phyloP scores from a whole-genome alignment of 2,329 filamentous ascomycete genomes.

The Chlorencoelia australis region DNA sequence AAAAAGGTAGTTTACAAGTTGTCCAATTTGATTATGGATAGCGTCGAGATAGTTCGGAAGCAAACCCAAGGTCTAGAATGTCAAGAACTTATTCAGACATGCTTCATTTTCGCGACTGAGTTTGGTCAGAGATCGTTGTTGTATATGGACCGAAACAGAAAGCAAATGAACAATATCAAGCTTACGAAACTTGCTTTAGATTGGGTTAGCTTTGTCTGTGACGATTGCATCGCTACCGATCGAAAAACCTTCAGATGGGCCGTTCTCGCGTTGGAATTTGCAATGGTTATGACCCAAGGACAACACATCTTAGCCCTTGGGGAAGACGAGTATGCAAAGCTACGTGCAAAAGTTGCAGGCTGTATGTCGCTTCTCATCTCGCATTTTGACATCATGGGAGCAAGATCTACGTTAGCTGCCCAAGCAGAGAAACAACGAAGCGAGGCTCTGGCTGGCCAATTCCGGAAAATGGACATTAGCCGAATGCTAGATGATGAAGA shows the following conservation, averaged over 20 bases:
- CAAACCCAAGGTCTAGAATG: slow-evolving; percentile 80
- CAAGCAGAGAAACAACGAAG: slow-evolving; percentile 86
- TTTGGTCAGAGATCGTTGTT: slow-evolving; percentile 91
- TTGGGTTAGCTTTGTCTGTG: slow-evolving; percentile 97
- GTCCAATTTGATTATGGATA: slow-evolving; percentile 98
- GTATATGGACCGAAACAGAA: slow-evolving; percentile 90
- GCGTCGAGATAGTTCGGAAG: slow-evolving; percentile 81
- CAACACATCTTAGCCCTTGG: slow-evolving; percentile 86
- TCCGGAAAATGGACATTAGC: slow-evolving; percentile 70
- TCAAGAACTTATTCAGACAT: slow-evolving; percentile 93
- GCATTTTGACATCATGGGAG: slow-evolving; percentile 98
- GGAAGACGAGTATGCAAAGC: slow-evolving; percentile 73
- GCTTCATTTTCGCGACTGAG: slow-evolving; percentile 97
- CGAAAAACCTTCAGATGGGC: slow-evolving; percentile 97
- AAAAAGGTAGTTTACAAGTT: slow-evolving; percentile 93
- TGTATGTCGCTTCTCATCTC: slow-evolving; percentile 97
- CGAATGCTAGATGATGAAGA: slow-evolving; percentile 71
- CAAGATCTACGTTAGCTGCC: slow-evolving; percentile 82
- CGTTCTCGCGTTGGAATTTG: slow-evolving; percentile 87
- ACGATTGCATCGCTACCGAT: slow-evolving; percentile 90
- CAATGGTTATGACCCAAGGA: slow-evolving; percentile 93
- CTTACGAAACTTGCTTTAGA: slow-evolving; percentile 87
- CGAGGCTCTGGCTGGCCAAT: slow-evolving; percentile 68
- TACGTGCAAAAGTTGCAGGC: slow-evolving; percentile 83
- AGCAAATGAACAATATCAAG: slow-evolving; percentile 95